Evolutionary conservation across 352 stramenopile species (phyloP), one percentile per base, ranked within the genome.

Genomic region (Phytophthora pseudosyringae): DNA sequence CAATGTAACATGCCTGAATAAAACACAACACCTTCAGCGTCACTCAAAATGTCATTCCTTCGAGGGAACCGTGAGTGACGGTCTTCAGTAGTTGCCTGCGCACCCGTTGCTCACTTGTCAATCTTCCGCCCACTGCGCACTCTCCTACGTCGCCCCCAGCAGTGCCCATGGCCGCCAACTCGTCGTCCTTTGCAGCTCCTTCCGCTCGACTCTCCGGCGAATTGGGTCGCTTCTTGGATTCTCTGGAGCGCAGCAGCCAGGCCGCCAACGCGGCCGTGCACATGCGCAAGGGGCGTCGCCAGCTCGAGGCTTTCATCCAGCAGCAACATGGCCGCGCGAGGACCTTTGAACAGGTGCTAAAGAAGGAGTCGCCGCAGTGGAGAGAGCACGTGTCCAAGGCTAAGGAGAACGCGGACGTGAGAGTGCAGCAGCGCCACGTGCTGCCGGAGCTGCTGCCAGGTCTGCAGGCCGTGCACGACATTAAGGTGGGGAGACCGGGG

Each of bases 401-500:
- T 3, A 13, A 47, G 1, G 26, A 69, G 0, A 59, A 74, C 8
- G 46, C 60, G 2, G 69, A 88, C 29, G 75, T 90, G 44, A 59
- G 67, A 12, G 79, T 88, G 4, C 63, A 87, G 46, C 13, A 64
- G 32, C 80, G 81, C 33, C 51, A 39, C 15, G 53, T 90, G 32
- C 67, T 83, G 39, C n/a, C 59, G 5, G 56, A 74, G 18, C 58
- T 92, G 33, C 70, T 67, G 3, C 53, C 74, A 16, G 64, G 70
- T n/a, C 45, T 78, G 8, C 44, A 81, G 52, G 39, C 18, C 11
- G 67, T 71, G 9, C 71, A 85, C 51, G 86, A 94, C 59, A 76
- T 93, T 43, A 90, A 86, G 53, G 83, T 89, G 3, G 83, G 82
- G 2, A 71, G 68, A 7, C 76, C 78, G 0, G 83, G 83, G n/a